phyloP scores from a whole-genome alignment of 345 rosid species.

The Lumnitzera littorea region DNA sequence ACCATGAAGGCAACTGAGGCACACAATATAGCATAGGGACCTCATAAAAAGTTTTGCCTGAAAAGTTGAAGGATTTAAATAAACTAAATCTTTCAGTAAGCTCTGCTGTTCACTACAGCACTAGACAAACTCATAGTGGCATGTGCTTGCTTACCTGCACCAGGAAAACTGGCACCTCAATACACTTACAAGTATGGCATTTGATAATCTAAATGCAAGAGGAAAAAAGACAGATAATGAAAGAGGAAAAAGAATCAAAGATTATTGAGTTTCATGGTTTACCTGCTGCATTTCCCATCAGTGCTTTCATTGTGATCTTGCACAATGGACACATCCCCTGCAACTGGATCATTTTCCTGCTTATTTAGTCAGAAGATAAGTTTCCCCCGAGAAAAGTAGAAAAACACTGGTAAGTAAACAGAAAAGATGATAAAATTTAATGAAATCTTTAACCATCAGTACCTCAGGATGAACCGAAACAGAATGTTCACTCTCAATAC shows the following conservation, averaged over 20 bases:
- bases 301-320: constrained; percentile 20
- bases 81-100: too few relatives aligned
- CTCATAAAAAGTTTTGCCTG: too few relatives aligned
- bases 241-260: constrained; percentile 15
- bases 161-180: too few relatives aligned
- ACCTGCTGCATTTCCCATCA: constrained; percentile 74
- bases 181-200: not conserved
- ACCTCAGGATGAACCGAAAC: constrained; percentile 33
- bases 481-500: constrained; percentile 59
- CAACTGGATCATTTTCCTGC: constrained; percentile 52
- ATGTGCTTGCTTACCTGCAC: too few relatives aligned
- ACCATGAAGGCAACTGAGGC: too few relatives aligned
- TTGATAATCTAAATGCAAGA: not conserved
- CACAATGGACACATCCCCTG: constrained; percentile 22
- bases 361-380: constrained; percentile 19
- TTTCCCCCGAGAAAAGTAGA: constrained; percentile 9
- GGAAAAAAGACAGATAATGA: constrained; percentile 4
- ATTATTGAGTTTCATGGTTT: constrained; percentile 25
- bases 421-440: constrained; percentile 2
- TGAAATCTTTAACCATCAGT: constrained; percentile 5
- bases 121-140: too few relatives aligned
- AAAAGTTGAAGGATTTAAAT: too few relatives aligned
- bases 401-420: not conserved
- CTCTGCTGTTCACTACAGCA: too few relatives aligned
- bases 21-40: too few relatives aligned